phyloP scores from a whole-genome alignment of 495 filamentous ascomycete genomes.

The Penicillium paxilli region DNA sequence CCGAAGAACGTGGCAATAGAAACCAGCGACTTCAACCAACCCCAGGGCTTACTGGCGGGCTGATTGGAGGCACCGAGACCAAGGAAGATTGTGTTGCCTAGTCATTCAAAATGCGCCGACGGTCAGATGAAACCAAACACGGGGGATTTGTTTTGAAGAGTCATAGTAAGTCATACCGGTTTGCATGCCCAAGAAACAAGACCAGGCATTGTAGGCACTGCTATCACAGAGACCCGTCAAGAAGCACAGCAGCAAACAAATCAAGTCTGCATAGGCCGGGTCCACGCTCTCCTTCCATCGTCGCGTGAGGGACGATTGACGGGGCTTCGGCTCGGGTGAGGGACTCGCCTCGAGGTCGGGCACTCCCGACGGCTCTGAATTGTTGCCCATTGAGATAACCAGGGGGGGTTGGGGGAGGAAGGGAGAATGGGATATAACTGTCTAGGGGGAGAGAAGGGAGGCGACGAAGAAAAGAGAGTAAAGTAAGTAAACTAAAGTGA shows the following conservation, averaged over 20 bases:
- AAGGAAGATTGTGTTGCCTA: slow-evolving; percentile 68
- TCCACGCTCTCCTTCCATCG: slow-evolving; percentile 41
- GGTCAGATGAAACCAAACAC: background rate
- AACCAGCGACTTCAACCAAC: slow-evolving; percentile 63
- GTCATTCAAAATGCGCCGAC: background rate
- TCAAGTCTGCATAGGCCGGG: slow-evolving; percentile 47
- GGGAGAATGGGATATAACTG: background rate
- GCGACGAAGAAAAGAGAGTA: background rate
- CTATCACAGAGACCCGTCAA: slow-evolving; percentile 62
- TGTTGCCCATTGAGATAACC: slow-evolving; percentile 17
- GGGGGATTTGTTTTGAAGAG: background rate
- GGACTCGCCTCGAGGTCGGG: slow-evolving; percentile 28
- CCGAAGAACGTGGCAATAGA: slow-evolving; percentile 58
- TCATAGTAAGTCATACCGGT: slow-evolving; percentile 51
- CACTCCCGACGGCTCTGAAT: slow-evolving; percentile 1
- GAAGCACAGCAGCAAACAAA: slow-evolving; percentile 56
- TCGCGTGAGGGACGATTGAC: slow-evolving; percentile 9
- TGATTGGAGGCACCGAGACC: slow-evolving; percentile 60
- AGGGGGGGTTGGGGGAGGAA: background rate
- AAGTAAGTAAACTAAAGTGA: background rate
- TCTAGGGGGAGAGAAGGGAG: background rate
- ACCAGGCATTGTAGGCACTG: slow-evolving; percentile 61
- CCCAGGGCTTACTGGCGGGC: slow-evolving; percentile 51
- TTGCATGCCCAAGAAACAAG: slow-evolving; percentile 64
- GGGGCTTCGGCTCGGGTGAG: slow-evolving; percentile 11